Evolutionary conservation across 306 rosid genomes (phyloP).

Genomic region (Rosa lucieae): DNA sequence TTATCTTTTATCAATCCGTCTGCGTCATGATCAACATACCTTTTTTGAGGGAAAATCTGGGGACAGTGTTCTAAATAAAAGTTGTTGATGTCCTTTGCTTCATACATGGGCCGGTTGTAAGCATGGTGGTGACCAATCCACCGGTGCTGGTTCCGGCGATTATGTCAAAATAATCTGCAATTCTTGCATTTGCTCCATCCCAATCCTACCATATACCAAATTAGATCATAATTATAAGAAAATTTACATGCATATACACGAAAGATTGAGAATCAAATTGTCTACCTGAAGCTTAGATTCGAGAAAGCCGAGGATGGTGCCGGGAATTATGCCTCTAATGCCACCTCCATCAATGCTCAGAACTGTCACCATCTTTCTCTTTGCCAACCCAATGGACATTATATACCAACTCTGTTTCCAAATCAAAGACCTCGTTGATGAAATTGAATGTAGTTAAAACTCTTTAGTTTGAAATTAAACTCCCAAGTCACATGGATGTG

Average conservation of each 20-base stretch:
- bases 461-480: too few relatives aligned
- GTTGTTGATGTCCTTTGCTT: conserved; percentile 25
- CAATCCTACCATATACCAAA: conserved; percentile 20
- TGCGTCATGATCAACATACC: conserved; percentile 16
- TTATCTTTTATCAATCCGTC: too few relatives aligned
- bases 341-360: conserved; percentile 48
- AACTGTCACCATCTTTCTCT: conserved; percentile 29
- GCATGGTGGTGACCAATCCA: conserved; percentile 38
- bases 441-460: too few relatives aligned
- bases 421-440: background rate
- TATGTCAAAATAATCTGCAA: conserved; percentile 40
- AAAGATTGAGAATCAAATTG: background rate
- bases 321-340: conserved; percentile 41
- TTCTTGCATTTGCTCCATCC: conserved; percentile 37
- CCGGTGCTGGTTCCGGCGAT: conserved; percentile 50
- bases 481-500: background rate
- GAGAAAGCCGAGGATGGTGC: conserved; percentile 29
- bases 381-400: conserved; percentile 4
- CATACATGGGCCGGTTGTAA: conserved; percentile 30
- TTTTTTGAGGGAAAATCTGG: conserved; percentile 26
- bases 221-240: background rate
- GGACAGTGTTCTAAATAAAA: conserved; percentile 25
- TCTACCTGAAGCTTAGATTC: conserved; percentile 45
- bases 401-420: background rate
- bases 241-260: background rate